These are phyloP conservation scores for Mortierella sp. DNA, from an alignment of 371 early-diverging fungal species.

Conservation along the genomic window DNA sequence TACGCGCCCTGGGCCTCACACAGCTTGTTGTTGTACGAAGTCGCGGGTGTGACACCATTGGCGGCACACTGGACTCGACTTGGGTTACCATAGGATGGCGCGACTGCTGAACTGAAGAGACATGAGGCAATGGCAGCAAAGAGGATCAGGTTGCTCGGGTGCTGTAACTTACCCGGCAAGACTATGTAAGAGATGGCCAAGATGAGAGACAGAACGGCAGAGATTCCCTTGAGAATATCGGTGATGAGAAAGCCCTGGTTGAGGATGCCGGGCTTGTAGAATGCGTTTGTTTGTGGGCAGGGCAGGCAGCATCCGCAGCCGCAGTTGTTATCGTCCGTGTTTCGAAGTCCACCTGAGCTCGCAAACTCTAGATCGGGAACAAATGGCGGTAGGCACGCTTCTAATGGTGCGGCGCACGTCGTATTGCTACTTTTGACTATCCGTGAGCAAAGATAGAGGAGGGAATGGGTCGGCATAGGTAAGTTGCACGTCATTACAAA, in stretches of 20 bases:
- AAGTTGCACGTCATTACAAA: background rate
- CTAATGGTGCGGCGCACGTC: constrained; percentile 4
- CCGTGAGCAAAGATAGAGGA: background rate
- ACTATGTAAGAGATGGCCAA: constrained; percentile 60
- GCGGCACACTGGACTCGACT: constrained; percentile 63
- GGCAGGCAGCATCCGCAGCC: constrained; percentile 37
- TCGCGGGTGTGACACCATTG: constrained; percentile 55
- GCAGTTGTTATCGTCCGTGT: constrained; percentile 30
- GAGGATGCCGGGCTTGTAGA: constrained; percentile 63
- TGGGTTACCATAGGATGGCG: constrained; percentile 58
- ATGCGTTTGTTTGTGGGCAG: constrained; percentile 41
- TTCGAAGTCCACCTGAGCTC: constrained; percentile 18
- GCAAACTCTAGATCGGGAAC: constrained; percentile 13
- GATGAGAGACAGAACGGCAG: constrained; percentile 62
- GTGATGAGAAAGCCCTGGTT: constrained; percentile 62
- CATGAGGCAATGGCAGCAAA: constrained; percentile 21
- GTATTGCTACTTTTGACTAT: constrained; percentile 25
- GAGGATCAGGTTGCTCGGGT: constrained; percentile 26
- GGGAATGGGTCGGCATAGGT: background rate
- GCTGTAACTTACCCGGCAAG: constrained; percentile 26
- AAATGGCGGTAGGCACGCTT: constrained; percentile 14
- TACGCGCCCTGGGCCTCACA: constrained; percentile 75
- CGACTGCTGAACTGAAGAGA: constrained; percentile 24
- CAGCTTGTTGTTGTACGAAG: constrained; percentile 65
- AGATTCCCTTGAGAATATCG: constrained; percentile 65